These are phyloP conservation scores for Scedosporium dehoogii DNA, from an alignment of 2,329 filamentous ascomycete genomes.

Conservation along the genomic window DNA sequence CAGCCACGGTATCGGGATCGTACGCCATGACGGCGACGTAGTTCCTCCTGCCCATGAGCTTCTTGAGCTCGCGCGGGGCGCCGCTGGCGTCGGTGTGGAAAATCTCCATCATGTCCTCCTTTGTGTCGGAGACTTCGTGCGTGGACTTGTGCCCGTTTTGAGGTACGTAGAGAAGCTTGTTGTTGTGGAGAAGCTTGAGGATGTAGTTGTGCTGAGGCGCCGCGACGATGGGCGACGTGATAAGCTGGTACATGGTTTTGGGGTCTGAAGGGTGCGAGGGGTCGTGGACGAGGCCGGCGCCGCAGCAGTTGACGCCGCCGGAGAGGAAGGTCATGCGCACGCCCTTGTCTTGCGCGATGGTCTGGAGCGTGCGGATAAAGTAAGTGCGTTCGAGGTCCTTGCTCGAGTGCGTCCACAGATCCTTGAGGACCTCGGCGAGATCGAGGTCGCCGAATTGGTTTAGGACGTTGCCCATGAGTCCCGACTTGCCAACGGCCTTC, in stretches of 20 bases:
- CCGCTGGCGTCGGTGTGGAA: conserved; percentile 91
- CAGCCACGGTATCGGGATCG: conserved; percentile 65
- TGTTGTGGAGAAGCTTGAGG: conserved; percentile 89
- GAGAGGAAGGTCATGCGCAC: conserved; percentile 96
- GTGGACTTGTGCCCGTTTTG: conserved; percentile 71
- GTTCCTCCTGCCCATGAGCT: conserved; percentile 87
- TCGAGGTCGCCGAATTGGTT: conserved; percentile 96
- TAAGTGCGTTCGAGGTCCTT: conserved; percentile 98
- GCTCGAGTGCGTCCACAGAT: conserved; percentile 96
- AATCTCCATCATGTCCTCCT: conserved; percentile 99
- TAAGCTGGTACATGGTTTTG: conserved; percentile 99
- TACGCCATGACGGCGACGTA: conserved; percentile 92
- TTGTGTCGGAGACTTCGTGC: conserved; percentile 75
- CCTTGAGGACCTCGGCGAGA: conserved; percentile 83
- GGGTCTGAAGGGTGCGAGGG: conserved; percentile 84
- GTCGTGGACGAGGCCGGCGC: conserved; percentile 89
- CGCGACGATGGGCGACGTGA: conserved; percentile 85
- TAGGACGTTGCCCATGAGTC: conserved; percentile 89
- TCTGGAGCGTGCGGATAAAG: conserved; percentile 88
- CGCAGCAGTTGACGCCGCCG: conserved; percentile 81
- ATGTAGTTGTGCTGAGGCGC: conserved; percentile 78
- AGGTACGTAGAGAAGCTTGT: conserved; percentile 84
- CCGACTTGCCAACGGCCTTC: conserved; percentile 89
- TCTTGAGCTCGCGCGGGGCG: conserved; percentile 70
- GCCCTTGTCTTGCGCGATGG: conserved; percentile 89